phyloP scores from a whole-genome alignment of 495 filamentous ascomycete genomes.

The Thozetella sp. region DNA sequence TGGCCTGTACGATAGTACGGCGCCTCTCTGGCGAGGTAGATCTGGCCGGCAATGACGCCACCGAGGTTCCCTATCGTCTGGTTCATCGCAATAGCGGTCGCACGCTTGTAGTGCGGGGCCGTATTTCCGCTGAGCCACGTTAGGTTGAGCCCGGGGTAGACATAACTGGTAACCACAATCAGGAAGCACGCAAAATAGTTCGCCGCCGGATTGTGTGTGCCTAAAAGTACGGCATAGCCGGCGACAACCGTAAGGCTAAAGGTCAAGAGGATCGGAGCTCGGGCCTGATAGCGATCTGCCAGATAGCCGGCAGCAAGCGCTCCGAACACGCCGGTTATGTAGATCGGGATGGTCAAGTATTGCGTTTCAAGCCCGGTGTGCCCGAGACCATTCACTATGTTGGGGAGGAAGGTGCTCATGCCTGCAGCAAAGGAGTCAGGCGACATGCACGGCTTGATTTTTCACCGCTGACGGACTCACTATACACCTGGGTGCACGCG shows the following conservation, averaged over 20 bases:
- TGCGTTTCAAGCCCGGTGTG: constrained; percentile 41
- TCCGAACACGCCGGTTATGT: constrained; percentile 27
- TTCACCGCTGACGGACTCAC: constrained; percentile 20
- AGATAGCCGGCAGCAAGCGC: constrained; percentile 40
- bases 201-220: constrained; percentile 21
- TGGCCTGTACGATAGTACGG: neutral
- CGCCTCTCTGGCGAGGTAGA: constrained; percentile 33
- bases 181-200: constrained; percentile 56
- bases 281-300: constrained; percentile 15
- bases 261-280: constrained; percentile 27
- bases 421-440: constrained; percentile 57
- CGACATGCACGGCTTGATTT: constrained; percentile 40
- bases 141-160: constrained; percentile 45
- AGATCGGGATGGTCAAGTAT: constrained; percentile 29
- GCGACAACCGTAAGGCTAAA: constrained; percentile 40
- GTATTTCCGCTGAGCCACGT: constrained; percentile 56
- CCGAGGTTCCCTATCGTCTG: constrained; percentile 53
- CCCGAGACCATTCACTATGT: constrained; percentile 49
- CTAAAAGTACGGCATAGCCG: constrained; percentile 48
- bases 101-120: constrained; percentile 55
- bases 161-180: constrained; percentile 45
- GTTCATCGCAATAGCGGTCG: constrained; percentile 52
- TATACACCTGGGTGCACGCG: constrained; percentile 11
- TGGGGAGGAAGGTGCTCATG: constrained; percentile 58
- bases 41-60: constrained; percentile 48